Evolutionary conservation across 2,329 filamentous ascomycete species (phyloP), one percentile per base, ranked within the genome.

Genomic region (Ophiostoma angusticollis): DNA sequence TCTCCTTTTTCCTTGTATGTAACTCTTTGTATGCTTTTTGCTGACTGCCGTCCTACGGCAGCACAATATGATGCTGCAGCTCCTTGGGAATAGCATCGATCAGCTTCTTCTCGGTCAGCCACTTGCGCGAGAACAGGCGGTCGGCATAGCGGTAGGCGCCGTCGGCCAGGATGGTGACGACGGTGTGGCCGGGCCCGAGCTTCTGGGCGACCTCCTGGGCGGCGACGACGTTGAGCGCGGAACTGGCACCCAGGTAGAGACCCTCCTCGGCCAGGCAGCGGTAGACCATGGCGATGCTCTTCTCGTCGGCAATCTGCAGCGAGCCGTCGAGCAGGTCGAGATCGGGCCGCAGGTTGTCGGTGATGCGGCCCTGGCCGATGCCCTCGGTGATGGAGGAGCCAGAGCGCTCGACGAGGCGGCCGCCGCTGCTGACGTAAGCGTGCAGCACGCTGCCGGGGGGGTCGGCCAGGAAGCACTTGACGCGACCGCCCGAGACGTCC

Each of bases 141-240:
- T 98, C 91, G 5, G 91, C 91, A 58, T 98, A 98, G 54, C 91
- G 68, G 57, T 98, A 96, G n/a, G 91, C 91, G 44, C 91, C 91
- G 57, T 98, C 91, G 54, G 85, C 94, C 31, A 98, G 71, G 41
- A 96, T 74, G 2, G 91, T 98, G 33, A 96, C 91, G 18, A 98
- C 82, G 0, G 84, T 95, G 58, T 89, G 75, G 9, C 89, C 87
- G 50, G 76, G 80, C 23, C 91, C 91, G 45, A 98, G 63, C 63
- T 84, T 84, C 69, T 91, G 78, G 1, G 91, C 91, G 22, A 95
- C 80, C 62, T 96, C 84, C 64, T 89, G 85, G 13, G 91, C 91
- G 1, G 91, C 91, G 6, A 89, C 91, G 12, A 98, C 91, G 56
- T 98, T 98, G 53, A 98, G 66, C 43, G 84, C 83, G 18, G 84